These are phyloP conservation scores for Podila minutissima DNA, from an alignment of 192 early-diverging fungal species.

Conservation along the genomic window DNA sequence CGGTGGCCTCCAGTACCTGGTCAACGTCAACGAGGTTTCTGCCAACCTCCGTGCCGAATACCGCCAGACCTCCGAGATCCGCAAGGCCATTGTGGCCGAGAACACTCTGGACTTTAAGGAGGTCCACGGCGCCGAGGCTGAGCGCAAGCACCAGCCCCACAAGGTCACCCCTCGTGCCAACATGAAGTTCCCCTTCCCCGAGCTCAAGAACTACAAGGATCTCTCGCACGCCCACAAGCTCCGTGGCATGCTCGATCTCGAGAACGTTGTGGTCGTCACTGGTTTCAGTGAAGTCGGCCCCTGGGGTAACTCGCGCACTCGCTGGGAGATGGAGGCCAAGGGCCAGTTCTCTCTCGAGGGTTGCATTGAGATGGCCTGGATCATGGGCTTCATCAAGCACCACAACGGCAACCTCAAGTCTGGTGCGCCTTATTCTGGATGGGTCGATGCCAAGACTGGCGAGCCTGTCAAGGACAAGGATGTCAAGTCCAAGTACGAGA, in stretches of 20 bases:
- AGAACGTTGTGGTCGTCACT: slow-evolving; percentile 91
- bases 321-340: slow-evolving; percentile 96
- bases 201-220: slow-evolving; percentile 67
- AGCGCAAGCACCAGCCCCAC: slow-evolving; percentile 65
- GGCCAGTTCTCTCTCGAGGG: slow-evolving; percentile 91
- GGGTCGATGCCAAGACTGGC: slow-evolving; percentile 88
- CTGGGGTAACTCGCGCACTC: slow-evolving; percentile 88
- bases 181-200: slow-evolving; percentile 86
- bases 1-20: slow-evolving; percentile 90
- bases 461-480: slow-evolving; percentile 89
- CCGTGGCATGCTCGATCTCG: slow-evolving; percentile 86
- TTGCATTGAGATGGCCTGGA: slow-evolving; percentile 97
- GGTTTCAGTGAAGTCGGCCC: slow-evolving; percentile 96
- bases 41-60: slow-evolving; percentile 79
- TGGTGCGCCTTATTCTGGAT: slow-evolving; percentile 83
- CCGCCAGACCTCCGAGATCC: slow-evolving; percentile 86
- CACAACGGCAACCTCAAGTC: slow-evolving; percentile 86
- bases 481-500: slow-evolving; percentile 91
- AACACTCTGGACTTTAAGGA: slow-evolving; percentile 82
- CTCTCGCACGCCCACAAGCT: slow-evolving; percentile 71
- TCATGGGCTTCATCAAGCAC: slow-evolving; percentile 95
- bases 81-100: slow-evolving; percentile 84
- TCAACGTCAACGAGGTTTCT: slow-evolving; percentile 83
- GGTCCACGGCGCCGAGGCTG: slow-evolving; percentile 76
- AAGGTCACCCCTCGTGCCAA: slow-evolving; percentile 87